Percentiles rank a stretch among this genome's conserved stretches.
These are phyloP conservation scores for Colletotrichum sp. DNA, from an alignment of 2,329 filamentous ascomycete species.

Conservation along the genomic window DNA sequence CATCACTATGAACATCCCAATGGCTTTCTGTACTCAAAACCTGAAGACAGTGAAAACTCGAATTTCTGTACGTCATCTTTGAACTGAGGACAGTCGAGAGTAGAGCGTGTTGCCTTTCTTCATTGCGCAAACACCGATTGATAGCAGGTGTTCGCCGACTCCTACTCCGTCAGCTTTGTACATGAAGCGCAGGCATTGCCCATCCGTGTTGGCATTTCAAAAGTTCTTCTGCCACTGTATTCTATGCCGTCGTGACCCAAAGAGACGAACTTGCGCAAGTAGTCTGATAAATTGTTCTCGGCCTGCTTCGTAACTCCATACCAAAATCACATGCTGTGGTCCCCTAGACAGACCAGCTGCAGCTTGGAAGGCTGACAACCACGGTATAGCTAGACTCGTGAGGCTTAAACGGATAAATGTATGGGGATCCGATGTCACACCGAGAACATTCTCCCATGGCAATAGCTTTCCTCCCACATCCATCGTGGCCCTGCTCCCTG, in stretches of 20 bases:
- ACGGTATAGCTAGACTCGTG: neutral
- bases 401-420: neutral
- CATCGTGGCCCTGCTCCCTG: neutral
- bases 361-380: neutral
- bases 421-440: accelerated
- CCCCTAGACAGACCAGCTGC: neutral
- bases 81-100: no score
- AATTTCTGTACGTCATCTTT: neutral
- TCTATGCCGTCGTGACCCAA: no score
- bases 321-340: neutral
- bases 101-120: no score
- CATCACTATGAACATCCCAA: neutral
- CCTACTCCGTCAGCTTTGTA: no score
- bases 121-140: no score
- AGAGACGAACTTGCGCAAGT: no score
- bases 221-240: no score
- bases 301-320: neutral
- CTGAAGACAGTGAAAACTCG: neutral
- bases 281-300: neutral
- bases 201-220: no score
- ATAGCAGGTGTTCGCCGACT: no score
- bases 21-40: neutral
- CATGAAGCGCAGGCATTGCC: no score
- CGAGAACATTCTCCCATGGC: accelerated
- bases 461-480: accelerated